These are phyloP conservation scores for Candida sp. DNA, from an alignment of 1,139 yeast genomes.

Conservation along the genomic window DNA sequence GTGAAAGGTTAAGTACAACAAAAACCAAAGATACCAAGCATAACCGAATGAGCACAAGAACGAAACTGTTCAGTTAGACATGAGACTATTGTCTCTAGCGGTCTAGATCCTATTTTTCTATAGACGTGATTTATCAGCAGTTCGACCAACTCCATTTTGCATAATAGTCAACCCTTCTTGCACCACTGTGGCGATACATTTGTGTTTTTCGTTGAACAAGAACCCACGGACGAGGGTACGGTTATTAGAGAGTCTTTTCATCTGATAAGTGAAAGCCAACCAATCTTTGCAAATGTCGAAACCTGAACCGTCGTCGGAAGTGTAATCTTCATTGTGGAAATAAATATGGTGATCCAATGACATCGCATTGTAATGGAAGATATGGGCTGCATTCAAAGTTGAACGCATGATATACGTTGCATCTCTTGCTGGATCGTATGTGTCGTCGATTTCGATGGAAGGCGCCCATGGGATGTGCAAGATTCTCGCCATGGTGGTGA, in stretches of 20 bases:
- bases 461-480: slow-evolving; percentile 52
- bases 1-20: too few relatives aligned
- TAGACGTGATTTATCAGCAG: slow-evolving; percentile 18
- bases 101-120: background rate
- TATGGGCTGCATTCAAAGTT: slow-evolving; percentile 42
- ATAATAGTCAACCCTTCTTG: slow-evolving; percentile 49
- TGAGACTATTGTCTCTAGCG: background rate
- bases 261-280: slow-evolving; percentile 44
- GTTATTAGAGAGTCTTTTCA: slow-evolving; percentile 37
- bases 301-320: slow-evolving; percentile 21
- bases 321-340: slow-evolving; percentile 36
- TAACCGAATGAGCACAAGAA: too few relatives aligned
- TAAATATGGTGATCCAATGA: slow-evolving; percentile 52
- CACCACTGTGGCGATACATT: slow-evolving; percentile 42
- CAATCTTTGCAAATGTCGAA: slow-evolving; percentile 45
- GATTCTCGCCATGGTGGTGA: slow-evolving; percentile 48
- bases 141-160: slow-evolving; percentile 30
- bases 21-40: too few relatives aligned
- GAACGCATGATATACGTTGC: slow-evolving; percentile 34
- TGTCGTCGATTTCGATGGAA: slow-evolving; percentile 34
- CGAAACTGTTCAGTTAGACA: too few relatives aligned
- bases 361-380: slow-evolving; percentile 53
- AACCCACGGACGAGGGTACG: slow-evolving; percentile 44
- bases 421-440: slow-evolving; percentile 36
- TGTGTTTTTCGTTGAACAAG: slow-evolving; percentile 36